Evolutionary conservation across 345 rosid genomes (phyloP).

Genomic region (Durio zibethinus): DNA sequence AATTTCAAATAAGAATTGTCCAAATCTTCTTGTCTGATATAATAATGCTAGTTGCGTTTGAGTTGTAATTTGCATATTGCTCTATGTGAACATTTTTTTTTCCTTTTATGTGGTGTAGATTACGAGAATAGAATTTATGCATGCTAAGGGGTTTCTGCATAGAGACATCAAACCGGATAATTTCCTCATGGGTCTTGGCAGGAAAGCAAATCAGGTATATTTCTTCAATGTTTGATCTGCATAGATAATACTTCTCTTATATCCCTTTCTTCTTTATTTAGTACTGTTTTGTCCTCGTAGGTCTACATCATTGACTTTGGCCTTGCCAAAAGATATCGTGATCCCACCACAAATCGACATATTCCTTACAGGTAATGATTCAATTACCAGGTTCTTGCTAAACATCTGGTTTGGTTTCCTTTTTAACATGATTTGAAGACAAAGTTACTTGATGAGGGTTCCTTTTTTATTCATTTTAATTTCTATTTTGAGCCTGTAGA

Average conservation of each 20-base stretch:
- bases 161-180: constrained; percentile 80
- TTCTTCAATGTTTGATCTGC: constrained; percentile 10
- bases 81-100: not conserved
- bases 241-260: not conserved
- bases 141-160: constrained; percentile 66
- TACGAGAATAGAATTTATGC: constrained; percentile 60
- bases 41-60: not conserved
- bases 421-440: not conserved
- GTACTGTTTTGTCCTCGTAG: constrained; percentile 14
- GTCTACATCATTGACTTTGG: constrained; percentile 77
- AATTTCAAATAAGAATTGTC: constrained; percentile 1
- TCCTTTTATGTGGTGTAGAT: constrained; percentile 32
- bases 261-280: not conserved
- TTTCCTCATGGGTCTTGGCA: constrained; percentile 77
- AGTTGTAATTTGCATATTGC: not conserved
- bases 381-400: not conserved
- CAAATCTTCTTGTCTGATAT: not conserved
- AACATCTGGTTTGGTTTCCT: not conserved
- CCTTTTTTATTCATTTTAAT: not conserved
- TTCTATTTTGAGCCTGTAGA: not conserved
- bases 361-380: constrained; percentile 57
- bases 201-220: constrained; percentile 55
- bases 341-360: constrained; percentile 52
- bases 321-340: constrained; percentile 76
- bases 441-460: not conserved